A percentile compares a stretch with the other conserved stretches of the same genome.
Evolutionary conservation across 176 grass and related monocot genomes (phyloP).

Genomic region (Phragmites australis): DNA sequence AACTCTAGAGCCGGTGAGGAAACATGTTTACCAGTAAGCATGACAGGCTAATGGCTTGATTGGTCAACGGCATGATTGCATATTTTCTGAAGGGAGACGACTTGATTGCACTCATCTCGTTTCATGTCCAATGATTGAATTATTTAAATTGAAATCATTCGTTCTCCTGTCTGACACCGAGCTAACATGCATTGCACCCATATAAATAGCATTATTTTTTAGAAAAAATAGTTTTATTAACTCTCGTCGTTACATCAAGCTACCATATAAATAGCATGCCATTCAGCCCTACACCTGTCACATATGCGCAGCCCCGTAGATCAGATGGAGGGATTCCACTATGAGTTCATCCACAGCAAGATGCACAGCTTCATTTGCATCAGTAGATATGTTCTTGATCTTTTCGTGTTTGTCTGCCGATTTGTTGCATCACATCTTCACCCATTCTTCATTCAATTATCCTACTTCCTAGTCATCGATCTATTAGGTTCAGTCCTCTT

Average conservation of each 20-base stretch:
- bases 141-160: not conserved
- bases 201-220: slow-evolving; percentile 3
- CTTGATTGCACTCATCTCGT: not conserved
- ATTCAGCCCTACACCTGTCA: not conserved
- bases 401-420: not conserved
- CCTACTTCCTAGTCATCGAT: slow-evolving; percentile 50
- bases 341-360: slow-evolving; percentile 40
- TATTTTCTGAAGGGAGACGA: not conserved
- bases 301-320: not conserved
- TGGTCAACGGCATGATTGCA: not conserved
- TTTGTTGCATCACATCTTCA: slow-evolving; percentile 37
- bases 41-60: not conserved
- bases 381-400: slow-evolving; percentile 13
- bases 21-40: not conserved
- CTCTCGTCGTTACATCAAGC: no score
- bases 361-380: slow-evolving; percentile 37
- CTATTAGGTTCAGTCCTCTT: slow-evolving; percentile 46
- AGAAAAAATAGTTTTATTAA: no score
- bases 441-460: slow-evolving; percentile 58
- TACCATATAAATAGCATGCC: not conserved
- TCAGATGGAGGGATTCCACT: slow-evolving; percentile 19
- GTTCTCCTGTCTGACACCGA: not conserved
- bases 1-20: not conserved
- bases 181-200: not conserved
- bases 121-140: slow-evolving; percentile 1